Percentiles rank a stretch among this genome's conserved stretches.
Conservation (phyloP, 1,284 basidiomycete genomes). For the Fomes fomentarius region DNA sequence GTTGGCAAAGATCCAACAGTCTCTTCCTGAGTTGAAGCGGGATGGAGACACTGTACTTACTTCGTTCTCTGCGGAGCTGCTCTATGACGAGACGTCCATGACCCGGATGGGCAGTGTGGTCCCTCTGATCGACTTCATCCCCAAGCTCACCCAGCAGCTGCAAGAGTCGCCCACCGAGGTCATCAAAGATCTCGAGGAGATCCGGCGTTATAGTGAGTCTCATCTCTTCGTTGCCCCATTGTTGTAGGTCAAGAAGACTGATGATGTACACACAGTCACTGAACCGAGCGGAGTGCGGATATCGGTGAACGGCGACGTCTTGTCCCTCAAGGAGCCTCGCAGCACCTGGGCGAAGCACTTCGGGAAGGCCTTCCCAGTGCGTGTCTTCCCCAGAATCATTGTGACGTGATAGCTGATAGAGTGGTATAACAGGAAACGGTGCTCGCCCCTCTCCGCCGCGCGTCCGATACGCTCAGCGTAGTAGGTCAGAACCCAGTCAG, state of each 20-base stretch:
- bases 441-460: slow-evolving; percentile 71
- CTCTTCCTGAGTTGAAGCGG: slow-evolving; percentile 92
- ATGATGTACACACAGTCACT: slow-evolving; percentile 56
- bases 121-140: slow-evolving; percentile 80
- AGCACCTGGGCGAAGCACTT: slow-evolving; percentile 79
- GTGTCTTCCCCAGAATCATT: slow-evolving; percentile 27
- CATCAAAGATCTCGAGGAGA: slow-evolving; percentile 73
- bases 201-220: slow-evolving; percentile 68
- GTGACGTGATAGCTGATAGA: neutral
- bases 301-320: slow-evolving; percentile 86
- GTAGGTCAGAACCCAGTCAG: slow-evolving; percentile 76
- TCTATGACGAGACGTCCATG: slow-evolving; percentile 78
- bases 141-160: slow-evolving; percentile 73
- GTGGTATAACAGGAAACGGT: slow-evolving; percentile 42
- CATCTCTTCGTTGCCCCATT: neutral
- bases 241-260: slow-evolving; percentile 2
- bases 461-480: slow-evolving; percentile 72
- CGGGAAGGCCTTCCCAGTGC: slow-evolving; percentile 56
- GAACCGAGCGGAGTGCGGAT: slow-evolving; percentile 84
- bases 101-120: slow-evolving; percentile 75
- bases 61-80: slow-evolving; percentile 71
- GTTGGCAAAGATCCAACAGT: slow-evolving; percentile 89
- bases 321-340: slow-evolving; percentile 73
- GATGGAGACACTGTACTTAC: slow-evolving; percentile 84
- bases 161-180: slow-evolving; percentile 77